These are phyloP conservation scores for Candida sp. DNA, from an alignment of 1,139 yeast genomes.

Conservation along the genomic window DNA sequence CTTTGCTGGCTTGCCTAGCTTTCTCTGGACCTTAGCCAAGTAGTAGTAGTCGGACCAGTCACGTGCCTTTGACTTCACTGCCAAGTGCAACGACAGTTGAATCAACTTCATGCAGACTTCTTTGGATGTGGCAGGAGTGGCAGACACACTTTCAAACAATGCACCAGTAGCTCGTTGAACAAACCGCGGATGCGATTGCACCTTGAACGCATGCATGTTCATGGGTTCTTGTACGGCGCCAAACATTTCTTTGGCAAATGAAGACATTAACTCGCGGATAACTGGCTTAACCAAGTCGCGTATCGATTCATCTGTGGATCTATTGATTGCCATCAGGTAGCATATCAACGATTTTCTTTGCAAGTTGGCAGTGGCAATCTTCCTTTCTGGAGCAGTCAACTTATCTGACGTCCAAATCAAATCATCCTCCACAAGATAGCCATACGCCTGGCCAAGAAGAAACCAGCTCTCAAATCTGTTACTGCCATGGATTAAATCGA, in stretches of 20 bases:
- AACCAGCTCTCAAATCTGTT: conserved; percentile 87
- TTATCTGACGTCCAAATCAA: conserved; percentile 92
- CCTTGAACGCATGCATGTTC: conserved; percentile 58
- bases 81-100: conserved; percentile 45
- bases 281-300: conserved; percentile 30
- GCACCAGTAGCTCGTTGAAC: conserved; percentile 28
- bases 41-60: conserved; percentile 72
- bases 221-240: conserved; percentile 70
- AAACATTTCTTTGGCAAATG: conserved; percentile 64
- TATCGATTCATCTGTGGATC: conserved; percentile 28
- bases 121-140: conserved; percentile 27
- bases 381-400: conserved; percentile 66
- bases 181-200: conserved; percentile 38
- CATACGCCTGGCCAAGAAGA: conserved; percentile 80
- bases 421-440: conserved; percentile 85
- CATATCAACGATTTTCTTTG: conserved; percentile 78
- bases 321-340: conserved; percentile 76
- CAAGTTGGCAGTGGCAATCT: conserved; percentile 60
- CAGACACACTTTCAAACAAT: conserved; percentile 24
- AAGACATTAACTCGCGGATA: conserved; percentile 55
- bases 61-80: conserved; percentile 42
- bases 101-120: conserved; percentile 35
- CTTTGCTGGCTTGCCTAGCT: conserved; percentile 34
- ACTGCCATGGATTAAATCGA: conserved; percentile 71
- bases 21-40: conserved; percentile 63